Evolutionary conservation across 768 basidiomycete species (phyloP).

Genomic region (Agaricus subrufescens): DNA sequence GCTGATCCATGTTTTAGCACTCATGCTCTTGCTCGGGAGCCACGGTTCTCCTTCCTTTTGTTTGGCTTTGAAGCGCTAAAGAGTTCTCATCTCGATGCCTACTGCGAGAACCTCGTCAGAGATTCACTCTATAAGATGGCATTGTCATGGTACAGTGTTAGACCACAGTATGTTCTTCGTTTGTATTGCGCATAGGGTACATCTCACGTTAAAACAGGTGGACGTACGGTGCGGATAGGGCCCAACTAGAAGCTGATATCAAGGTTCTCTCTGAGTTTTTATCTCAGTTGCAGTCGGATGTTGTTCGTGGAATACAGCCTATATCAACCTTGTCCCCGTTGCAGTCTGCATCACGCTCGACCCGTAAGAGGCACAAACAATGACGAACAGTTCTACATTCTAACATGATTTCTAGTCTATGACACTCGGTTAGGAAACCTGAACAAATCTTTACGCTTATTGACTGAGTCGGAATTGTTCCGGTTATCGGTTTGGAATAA

Average conservation of each 20-base stretch:
- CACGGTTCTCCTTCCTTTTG: conserved; percentile 83
- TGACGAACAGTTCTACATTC: not conserved
- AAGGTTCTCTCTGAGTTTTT: conserved; percentile 84
- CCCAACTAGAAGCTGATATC: conserved; percentile 86
- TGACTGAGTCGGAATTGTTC: conserved; percentile 89
- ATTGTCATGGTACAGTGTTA: conserved; percentile 89
- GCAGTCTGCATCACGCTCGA: conserved; percentile 37
- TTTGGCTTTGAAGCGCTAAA: conserved; percentile 92
- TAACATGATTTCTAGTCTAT: conserved; percentile 40
- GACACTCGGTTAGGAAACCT: conserved; percentile 55
- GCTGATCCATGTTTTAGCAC: conserved; percentile 47
- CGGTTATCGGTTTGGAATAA: conserved; percentile 89
- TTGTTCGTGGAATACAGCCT: conserved; percentile 49
- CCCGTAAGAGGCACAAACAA: conserved; percentile 30
- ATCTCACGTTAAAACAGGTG: conserved; percentile 50
- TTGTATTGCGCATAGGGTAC: not conserved
- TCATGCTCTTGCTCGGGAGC: conserved; percentile 87
- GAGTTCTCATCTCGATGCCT: conserved; percentile 80
- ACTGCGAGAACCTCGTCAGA: conserved; percentile 73
- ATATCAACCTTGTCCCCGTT: conserved; percentile 60
- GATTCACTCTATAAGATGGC: conserved; percentile 75
- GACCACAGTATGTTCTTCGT: conserved; percentile 73
- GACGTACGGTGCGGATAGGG: conserved; percentile 93
- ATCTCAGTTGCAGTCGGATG: conserved; percentile 70
- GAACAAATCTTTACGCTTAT: conserved; percentile 70